A percentile compares a stretch with the other conserved stretches of the same genome.
Conservation (phyloP, 768 basidiomycete genomes). For the Lactarius deliciosus region DNA sequence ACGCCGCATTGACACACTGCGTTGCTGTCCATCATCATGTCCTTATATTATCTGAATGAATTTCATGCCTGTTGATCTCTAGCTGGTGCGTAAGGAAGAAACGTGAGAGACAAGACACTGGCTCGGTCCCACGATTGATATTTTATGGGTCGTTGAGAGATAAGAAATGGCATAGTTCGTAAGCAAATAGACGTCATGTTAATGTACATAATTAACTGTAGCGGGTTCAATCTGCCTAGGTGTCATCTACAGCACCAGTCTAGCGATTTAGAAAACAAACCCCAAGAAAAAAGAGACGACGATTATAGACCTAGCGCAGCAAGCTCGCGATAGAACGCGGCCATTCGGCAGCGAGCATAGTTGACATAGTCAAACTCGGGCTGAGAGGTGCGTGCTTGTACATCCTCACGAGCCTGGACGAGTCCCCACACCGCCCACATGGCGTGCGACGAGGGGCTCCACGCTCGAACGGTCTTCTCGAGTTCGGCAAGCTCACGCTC, state of each 20-base stretch:
- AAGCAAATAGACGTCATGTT: conserved; percentile 2
- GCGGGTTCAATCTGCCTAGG: background rate
- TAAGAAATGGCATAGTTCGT: conserved; percentile 8
- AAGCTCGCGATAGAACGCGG: conserved; percentile 59
- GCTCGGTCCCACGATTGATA: background rate
- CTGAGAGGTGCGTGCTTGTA: conserved; percentile 55
- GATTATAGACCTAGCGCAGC: conserved; percentile 42
- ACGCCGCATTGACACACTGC: conserved; percentile 26
- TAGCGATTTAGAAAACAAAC: background rate
- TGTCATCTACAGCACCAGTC: background rate
- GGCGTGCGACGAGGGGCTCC: conserved; percentile 89
- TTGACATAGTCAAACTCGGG: conserved; percentile 89
- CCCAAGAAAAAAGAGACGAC: background rate
- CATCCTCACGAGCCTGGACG: conserved; percentile 79
- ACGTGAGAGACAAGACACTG: background rate
- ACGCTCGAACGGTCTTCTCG: conserved; percentile 77
- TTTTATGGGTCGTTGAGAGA: background rate
- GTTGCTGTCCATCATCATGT: conserved; percentile 33
- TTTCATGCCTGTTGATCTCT: conserved; percentile 8
- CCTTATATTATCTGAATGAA: conserved; percentile 38
- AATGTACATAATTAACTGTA: conserved; percentile 1
- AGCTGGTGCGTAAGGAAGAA: background rate
- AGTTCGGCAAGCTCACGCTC: conserved; percentile 55
- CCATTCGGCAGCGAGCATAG: conserved; percentile 72
- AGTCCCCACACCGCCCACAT: conserved; percentile 97